Evolutionary conservation across 2,329 filamentous ascomycete species (phyloP).

Genomic region (Mycosphaerella sp.): DNA sequence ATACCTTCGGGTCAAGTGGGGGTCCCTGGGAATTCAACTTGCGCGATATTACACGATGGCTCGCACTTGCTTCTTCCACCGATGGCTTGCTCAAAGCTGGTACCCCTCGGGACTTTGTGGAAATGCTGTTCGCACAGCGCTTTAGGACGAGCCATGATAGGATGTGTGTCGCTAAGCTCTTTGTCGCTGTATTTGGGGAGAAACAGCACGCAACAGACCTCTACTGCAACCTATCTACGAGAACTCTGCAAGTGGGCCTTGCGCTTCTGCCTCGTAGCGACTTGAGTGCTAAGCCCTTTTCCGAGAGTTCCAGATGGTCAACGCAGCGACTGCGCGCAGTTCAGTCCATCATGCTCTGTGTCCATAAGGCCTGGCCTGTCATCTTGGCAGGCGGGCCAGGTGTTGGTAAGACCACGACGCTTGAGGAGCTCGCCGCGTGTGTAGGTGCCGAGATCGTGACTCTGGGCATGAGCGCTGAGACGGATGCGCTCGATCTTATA

Average conservation of each 20-base stretch:
- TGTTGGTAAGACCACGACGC: conserved; percentile 74
- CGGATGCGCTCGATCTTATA: conserved; percentile 94
- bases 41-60: conserved; percentile 82
- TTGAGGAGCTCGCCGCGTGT: conserved; percentile 73
- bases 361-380: conserved; percentile 80
- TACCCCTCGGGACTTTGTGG: conserved; percentile 65
- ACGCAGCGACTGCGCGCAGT: conserved; percentile 59
- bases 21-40: conserved; percentile 96
- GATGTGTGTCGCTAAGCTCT: conserved; percentile 58
- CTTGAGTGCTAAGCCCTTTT: conserved; percentile 5
- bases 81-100: conserved; percentile 57
- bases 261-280: conserved; percentile 60
- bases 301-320: neutral
- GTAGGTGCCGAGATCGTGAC: conserved; percentile 71
- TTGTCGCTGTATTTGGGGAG: conserved; percentile 57
- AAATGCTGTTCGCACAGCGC: conserved; percentile 77
- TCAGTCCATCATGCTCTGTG: conserved; percentile 80
- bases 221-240: conserved; percentile 63
- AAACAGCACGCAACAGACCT: conserved; percentile 47
- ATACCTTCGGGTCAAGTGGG: conserved; percentile 51
- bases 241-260: conserved; percentile 71
- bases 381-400: conserved; percentile 83
- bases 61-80: conserved; percentile 61
- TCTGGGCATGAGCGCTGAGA: conserved; percentile 87
- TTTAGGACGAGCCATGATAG: conserved; percentile 72